Evolutionary conservation across 345 rosid genomes (phyloP).

Genomic region (Clarkia xantiana): DNA sequence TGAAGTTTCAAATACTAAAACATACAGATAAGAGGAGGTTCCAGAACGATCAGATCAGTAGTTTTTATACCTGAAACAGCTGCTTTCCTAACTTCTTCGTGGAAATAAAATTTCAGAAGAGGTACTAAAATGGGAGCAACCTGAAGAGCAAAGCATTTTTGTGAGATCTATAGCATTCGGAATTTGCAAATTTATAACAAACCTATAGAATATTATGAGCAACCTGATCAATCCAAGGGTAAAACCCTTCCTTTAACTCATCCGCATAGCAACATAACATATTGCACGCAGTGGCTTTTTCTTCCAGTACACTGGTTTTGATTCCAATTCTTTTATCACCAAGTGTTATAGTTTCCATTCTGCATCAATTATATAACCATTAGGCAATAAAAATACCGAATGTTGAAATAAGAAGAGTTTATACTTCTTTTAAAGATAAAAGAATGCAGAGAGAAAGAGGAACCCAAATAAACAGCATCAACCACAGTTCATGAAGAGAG

Average conservation of each 20-base stretch:
- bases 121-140: constrained; percentile 96
- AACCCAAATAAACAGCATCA: too few relatives aligned
- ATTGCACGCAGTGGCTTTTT: constrained; percentile 98
- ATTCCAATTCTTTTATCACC: constrained; percentile 99
- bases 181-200: background rate
- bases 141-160: constrained; percentile 20
- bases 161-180: background rate
- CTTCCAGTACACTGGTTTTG: constrained; percentile 95
- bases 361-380: constrained; percentile 13
- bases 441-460: too few relatives aligned
- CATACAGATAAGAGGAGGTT: background rate
- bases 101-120: constrained; percentile 93
- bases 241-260: constrained; percentile 97
- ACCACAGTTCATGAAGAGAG: too few relatives aligned
- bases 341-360: constrained; percentile 98
- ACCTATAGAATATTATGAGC: constrained; percentile 6
- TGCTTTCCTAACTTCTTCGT: constrained; percentile 99
- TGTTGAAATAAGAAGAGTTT: too few relatives aligned
- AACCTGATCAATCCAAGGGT: constrained; percentile 99
- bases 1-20: background rate
- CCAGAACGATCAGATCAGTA: constrained; percentile 3
- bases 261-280: constrained; percentile 99
- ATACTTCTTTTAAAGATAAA: too few relatives aligned
- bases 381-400: too few relatives aligned
- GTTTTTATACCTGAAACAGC: constrained; percentile 81